phyloP scores from a whole-genome alignment of 257 asterid genomes.

The Catharanthus roseus region DNA sequence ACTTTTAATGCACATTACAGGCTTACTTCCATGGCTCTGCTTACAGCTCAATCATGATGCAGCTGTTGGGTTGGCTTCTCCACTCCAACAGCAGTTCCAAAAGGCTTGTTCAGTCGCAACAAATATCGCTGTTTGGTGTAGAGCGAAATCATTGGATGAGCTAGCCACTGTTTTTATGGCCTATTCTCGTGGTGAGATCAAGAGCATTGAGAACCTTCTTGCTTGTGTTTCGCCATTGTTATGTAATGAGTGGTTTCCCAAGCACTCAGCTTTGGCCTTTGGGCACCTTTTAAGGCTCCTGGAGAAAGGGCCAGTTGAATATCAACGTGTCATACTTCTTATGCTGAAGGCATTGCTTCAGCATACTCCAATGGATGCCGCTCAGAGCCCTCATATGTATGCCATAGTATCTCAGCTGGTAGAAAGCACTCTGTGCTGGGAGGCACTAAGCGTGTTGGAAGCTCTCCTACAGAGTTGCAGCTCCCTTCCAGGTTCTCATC shows the following conservation, averaged over 20 bases:
- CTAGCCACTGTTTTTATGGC: slow-evolving; percentile 78
- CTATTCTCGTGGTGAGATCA: slow-evolving; percentile 74
- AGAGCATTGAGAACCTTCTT: slow-evolving; percentile 75
- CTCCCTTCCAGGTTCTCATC: slow-evolving; percentile 82
- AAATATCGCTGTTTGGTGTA: slow-evolving; percentile 82
- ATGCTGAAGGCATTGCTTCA: slow-evolving; percentile 93
- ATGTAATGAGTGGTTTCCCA: slow-evolving; percentile 95
- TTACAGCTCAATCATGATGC: slow-evolving; percentile 82
- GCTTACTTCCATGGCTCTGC: slow-evolving; percentile 99
- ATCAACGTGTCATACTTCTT: slow-evolving; percentile 91
- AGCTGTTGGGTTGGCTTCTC: slow-evolving; percentile 48
- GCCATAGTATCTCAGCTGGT: slow-evolving; percentile 95
- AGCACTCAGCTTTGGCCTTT: slow-evolving; percentile 85
- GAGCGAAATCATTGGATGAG: slow-evolving; percentile 77
- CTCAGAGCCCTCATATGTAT: slow-evolving; percentile 98
- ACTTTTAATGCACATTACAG: slow-evolving; percentile 90
- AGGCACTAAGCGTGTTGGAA: slow-evolving; percentile 95
- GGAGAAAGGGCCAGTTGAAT: slow-evolving; percentile 89
- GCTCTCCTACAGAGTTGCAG: slow-evolving; percentile 98
- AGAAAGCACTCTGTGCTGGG: slow-evolving; percentile 97
- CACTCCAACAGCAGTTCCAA: slow-evolving; percentile 58
- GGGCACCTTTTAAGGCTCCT: slow-evolving; percentile 86
- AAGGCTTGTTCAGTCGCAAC: slow-evolving; percentile 85
- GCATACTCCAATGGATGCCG: slow-evolving; percentile 92
- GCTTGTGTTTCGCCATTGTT: slow-evolving; percentile 87